Evolutionary conservation across 257 asterid species (phyloP).

Genomic region (Sherardia arvensis): DNA sequence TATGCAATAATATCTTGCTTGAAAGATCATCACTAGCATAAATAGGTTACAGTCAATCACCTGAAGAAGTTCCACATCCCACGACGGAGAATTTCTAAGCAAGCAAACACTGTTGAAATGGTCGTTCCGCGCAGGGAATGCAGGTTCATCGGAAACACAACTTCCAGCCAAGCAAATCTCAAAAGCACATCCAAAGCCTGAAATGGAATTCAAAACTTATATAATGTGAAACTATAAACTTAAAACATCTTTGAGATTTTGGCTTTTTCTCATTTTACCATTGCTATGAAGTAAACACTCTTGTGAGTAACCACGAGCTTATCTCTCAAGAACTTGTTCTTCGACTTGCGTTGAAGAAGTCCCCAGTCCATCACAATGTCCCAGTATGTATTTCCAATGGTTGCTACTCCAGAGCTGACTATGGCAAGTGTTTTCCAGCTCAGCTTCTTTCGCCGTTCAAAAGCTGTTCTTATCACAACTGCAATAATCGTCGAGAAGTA

Average conservation of each 20-base stretch:
- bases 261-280: slow-evolving; percentile 28
- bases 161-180: slow-evolving; percentile 82
- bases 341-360: slow-evolving; percentile 54
- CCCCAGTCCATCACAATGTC: slow-evolving; percentile 86
- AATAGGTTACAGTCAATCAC: slow-evolving; percentile 24
- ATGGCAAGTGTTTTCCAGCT: slow-evolving; percentile 57
- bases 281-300: slow-evolving; percentile 54
- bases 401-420: slow-evolving; percentile 49
- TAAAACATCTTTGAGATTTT: background rate
- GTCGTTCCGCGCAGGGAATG: slow-evolving; percentile 49
- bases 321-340: slow-evolving; percentile 54
- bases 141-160: slow-evolving; percentile 41
- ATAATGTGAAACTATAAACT: background rate
- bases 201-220: slow-evolving; percentile 7
- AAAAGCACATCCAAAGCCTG: slow-evolving; percentile 64
- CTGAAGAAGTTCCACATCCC: slow-evolving; percentile 94
- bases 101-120: slow-evolving; percentile 40
- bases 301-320: slow-evolving; percentile 43
- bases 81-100: slow-evolving; percentile 75
- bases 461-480: slow-evolving; percentile 60
- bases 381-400: slow-evolving; percentile 64
- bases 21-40: background rate
- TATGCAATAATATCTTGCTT: background rate
- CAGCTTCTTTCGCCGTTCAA: slow-evolving; percentile 35
- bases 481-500: slow-evolving; percentile 75